These are phyloP conservation scores for Xylaria sp. DNA, from an alignment of 495 filamentous ascomycete species.

Conservation along the genomic window DNA sequence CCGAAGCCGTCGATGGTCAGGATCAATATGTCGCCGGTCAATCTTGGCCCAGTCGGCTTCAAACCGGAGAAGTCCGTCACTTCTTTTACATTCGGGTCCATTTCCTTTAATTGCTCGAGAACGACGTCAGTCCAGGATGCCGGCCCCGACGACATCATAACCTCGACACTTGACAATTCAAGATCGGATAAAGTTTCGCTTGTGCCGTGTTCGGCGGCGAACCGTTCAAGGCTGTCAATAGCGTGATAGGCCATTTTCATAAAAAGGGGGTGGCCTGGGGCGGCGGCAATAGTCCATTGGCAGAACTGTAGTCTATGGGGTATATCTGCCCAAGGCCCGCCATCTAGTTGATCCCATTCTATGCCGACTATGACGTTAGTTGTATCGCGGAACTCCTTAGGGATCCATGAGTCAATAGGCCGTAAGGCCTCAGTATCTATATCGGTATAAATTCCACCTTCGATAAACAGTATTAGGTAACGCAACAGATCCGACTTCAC, in stretches of 20 bases:
- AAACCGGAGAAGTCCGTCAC: slow-evolving; percentile 33
- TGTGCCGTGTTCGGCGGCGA: slow-evolving; percentile 17
- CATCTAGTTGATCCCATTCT: slow-evolving; percentile 45
- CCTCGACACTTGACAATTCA: slow-evolving; percentile 36
- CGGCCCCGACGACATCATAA: slow-evolving; percentile 42
- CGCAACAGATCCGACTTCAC: slow-evolving; percentile 63
- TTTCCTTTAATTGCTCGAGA: slow-evolving; percentile 34
- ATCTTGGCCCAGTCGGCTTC: slow-evolving; percentile 31
- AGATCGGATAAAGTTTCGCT: slow-evolving; percentile 21
- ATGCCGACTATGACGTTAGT: slow-evolving; percentile 40
- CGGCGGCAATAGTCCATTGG: slow-evolving; percentile 52
- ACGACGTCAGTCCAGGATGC: slow-evolving; percentile 40
- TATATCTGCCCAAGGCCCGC: slow-evolving; percentile 37
- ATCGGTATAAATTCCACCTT: slow-evolving; percentile 66
- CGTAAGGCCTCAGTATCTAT: slow-evolving; percentile 64
- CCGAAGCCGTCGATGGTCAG: slow-evolving; percentile 33
- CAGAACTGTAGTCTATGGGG: slow-evolving; percentile 46
- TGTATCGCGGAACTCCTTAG: slow-evolving; percentile 49
- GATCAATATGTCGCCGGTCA: slow-evolving; percentile 39
- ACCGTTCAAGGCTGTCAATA: slow-evolving; percentile 40
- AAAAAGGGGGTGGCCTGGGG: slow-evolving; percentile 48
- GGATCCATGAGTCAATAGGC: slow-evolving; percentile 58
- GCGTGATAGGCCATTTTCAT: slow-evolving; percentile 44
- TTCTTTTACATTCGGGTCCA: slow-evolving; percentile 22
- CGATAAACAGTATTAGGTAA: slow-evolving; percentile 63